Base-by-base conservation (phyloP, 345 rosid genomes). In the Jatropha curcas region DNA sequence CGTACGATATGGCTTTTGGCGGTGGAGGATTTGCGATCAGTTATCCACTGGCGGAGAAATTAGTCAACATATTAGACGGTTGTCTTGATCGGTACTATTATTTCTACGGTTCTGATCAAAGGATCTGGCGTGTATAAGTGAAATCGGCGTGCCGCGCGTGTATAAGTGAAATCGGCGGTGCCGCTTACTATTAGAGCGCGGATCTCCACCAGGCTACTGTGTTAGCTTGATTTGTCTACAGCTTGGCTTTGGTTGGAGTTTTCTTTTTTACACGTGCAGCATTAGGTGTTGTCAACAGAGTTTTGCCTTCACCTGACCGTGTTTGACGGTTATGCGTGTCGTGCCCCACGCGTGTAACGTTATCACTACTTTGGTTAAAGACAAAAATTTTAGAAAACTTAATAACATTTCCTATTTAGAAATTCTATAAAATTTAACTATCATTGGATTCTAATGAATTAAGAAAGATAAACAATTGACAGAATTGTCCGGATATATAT, bases 21-120 rank as follows among this genome's bases (percentile, higher is more conserved):
- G 98, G 98, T 0, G 97, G 97, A 0, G 98, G 98, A 33, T 88
- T 94, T 60, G 97, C 97, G 0, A 37, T 91, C 31, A 94, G 97
- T 27, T 87, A 87, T 57, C 86, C 96, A 0, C 56, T 94, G 28
- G 98, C 96, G 0, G 84, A 77, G 81, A 78, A 79, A n/a, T 56
- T 91, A 75, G 87, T 86, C 60, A 37, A 31, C 8, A 74, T 60
- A 2, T 71, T n/a, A n/a, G n/a, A 94, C 87, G 84, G 87, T 39
- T 94, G 98, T 66, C 82, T 91, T 14, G 81, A 84, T 1, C 76
- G 90, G 76, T 94, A 91, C 78, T 74, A 60, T 65, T 76, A 78
- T 52, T 87, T 90, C 73, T 94, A 90, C 86, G 98, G 98, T 11
- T 90, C 96, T 7, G 97, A 94, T 86, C 85, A 90, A 83, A 83